Evolutionary conservation across 306 rosid genomes (phyloP), one percentile per base, ranked within the genome.

Genomic region (Macrotyloma uniflorum): DNA sequence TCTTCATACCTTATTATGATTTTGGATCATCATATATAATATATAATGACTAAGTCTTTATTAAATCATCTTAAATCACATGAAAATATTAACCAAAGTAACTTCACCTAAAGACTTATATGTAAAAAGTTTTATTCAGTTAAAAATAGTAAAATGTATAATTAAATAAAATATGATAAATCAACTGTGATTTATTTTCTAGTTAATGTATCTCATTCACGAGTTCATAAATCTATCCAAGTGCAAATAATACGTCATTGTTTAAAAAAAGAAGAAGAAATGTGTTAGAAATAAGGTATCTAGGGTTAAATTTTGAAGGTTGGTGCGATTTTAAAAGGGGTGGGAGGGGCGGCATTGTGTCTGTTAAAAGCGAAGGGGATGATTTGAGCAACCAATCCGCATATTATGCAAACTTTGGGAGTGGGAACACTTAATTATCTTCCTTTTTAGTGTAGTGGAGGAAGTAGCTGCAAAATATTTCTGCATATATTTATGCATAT

Each of bases 271-370:
- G 42, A 36, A 9, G 40, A 35, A 35, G 7, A 0, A 36, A 42
- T 2, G 3, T 11, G 47, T 42, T 42, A 42, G 46, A 35, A 35
- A 35, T 1, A 30, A 2, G 28, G 1, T 8, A 22, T 3, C 3
- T 55, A 80, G 38, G 42, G 49, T 73, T 43, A 51, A 20, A 8
- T 57, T 57, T 53, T 70, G 83, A 84, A 88, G 76, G 87, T 82
- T 54, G 89, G 89, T 83, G 81, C 51, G 80, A 19, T 70, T 70
- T 62, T 26, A 62, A 80, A 80, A 32, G 45, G n/a, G 18, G 42
- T 61, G 75, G 80, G 85, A 82, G 88, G 91, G 90, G 86, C 10
- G 86, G 84, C 91, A 89, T 11, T 81, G 68, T 90, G 97, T 88
- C 86, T 81, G 85, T 47, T 87, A 87, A 90, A 89, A 92, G 94